phyloP scores from a whole-genome alignment of 1,139 yeast genomes.

The Debaryomycetaceae sp. region DNA sequence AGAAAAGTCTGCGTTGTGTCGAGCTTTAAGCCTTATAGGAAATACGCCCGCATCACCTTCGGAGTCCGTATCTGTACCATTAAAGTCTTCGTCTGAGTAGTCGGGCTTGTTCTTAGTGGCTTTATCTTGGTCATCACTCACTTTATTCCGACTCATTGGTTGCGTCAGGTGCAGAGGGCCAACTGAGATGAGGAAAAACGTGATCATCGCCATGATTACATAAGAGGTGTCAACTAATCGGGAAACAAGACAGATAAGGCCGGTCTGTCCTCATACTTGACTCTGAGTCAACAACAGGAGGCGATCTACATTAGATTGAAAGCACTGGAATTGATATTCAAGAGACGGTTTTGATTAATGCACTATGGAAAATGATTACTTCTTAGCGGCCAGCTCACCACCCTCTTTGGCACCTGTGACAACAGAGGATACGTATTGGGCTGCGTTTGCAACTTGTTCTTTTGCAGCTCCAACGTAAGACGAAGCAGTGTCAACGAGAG shows the following conservation, averaged over 20 bases:
- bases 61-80: constrained; percentile 11
- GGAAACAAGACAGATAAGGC: too few species aligned
- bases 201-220: too few species aligned
- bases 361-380: constrained; percentile 8
- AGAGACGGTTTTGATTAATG: not conserved
- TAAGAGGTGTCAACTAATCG: too few species aligned
- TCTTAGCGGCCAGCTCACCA: constrained; percentile 29
- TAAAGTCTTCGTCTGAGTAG: constrained; percentile 7
- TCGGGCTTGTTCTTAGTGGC: too few species aligned
- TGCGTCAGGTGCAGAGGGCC: too few species aligned
- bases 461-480: constrained; percentile 57
- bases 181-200: too few species aligned
- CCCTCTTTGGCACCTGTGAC: constrained; percentile 54
- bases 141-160: too few species aligned
- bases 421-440: constrained; percentile 46
- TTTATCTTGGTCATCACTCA: too few species aligned
- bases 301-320: not conserved
- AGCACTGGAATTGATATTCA: not conserved
- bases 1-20: not conserved
- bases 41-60: constrained; percentile 7
- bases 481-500: constrained; percentile 44
- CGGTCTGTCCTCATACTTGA: not conserved
- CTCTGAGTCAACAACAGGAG: not conserved
- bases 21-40: constrained; percentile 2
- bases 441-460: constrained; percentile 49